Percentiles rank a stretch among this genome's conserved stretches.
These are phyloP conservation scores for Diddensiella caesifluorescens DNA, from an alignment of 805 yeast species.

Conservation along the genomic window DNA sequence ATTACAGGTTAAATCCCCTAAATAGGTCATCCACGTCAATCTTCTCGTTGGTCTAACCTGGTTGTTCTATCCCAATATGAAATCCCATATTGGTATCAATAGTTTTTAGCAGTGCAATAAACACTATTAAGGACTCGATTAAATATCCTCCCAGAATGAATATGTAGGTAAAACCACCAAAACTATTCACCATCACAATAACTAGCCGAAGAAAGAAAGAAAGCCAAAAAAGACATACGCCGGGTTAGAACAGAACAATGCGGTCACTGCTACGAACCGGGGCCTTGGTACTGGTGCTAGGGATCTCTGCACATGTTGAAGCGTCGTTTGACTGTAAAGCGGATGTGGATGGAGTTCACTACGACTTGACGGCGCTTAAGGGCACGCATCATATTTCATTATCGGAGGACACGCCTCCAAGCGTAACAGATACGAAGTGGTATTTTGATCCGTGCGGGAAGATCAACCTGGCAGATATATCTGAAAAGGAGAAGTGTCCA, in stretches of 20 bases:
- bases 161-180: too few species aligned
- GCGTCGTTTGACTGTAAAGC: conserved; percentile 26
- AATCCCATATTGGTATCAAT: too few species aligned
- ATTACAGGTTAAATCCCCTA: too few species aligned
- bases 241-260: not conserved
- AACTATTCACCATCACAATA: too few species aligned
- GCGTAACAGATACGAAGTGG: conserved; percentile 59
- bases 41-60: too few species aligned
- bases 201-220: too few species aligned
- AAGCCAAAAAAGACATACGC: too few species aligned
- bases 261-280: not conserved
- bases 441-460: conserved; percentile 64
- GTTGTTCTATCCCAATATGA: too few species aligned
- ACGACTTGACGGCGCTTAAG: conserved; percentile 42
- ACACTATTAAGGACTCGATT: too few species aligned
- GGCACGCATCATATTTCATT: conserved; percentile 44
- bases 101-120: too few species aligned
- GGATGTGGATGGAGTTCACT: conserved; percentile 24
- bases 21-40: too few species aligned
- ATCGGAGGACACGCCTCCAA: conserved; percentile 70
- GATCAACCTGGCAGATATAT: conserved; percentile 32
- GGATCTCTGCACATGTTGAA: not conserved
- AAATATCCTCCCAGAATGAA: too few species aligned
- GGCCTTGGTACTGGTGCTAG: not conserved
- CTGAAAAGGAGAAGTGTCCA: conserved; percentile 51